phyloP scores from a whole-genome alignment of 169 alveolate genomes.

The Plasmodium sp. region DNA sequence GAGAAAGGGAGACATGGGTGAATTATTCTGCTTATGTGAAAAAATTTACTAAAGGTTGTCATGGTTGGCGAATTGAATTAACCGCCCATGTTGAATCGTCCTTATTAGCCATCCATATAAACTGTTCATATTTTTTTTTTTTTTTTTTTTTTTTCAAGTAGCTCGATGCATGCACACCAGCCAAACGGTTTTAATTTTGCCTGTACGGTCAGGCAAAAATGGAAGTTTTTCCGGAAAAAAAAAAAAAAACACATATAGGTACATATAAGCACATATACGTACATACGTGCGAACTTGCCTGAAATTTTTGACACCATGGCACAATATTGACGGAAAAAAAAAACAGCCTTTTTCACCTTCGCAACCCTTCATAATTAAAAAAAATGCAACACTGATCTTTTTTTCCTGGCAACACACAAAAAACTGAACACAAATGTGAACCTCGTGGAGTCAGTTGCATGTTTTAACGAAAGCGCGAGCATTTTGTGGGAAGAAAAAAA shows the following conservation, averaged over 20 bases:
- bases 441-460: slow-evolving; percentile 30
- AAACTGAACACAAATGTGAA: slow-evolving; percentile 17
- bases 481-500: slow-evolving; percentile 4
- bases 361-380: slow-evolving; percentile 2
- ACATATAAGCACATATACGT: neutral
- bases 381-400: slow-evolving; percentile 58
- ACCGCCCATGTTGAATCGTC: neutral
- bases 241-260: neutral
- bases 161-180: slow-evolving; percentile 64
- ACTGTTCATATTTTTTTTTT: slow-evolving; percentile 7
- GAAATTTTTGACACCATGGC: neutral
- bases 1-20: neutral
- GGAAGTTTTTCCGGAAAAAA: neutral
- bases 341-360: neutral
- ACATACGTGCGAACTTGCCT: neutral
- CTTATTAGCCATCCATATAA: neutral
- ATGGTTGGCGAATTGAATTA: neutral
- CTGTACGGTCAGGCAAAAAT: neutral
- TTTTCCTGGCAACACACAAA: slow-evolving; percentile 17
- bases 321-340: neutral
- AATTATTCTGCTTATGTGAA: neutral
- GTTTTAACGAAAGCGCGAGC: slow-evolving; percentile 24
- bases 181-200: neutral
- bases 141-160: slow-evolving; percentile 21
- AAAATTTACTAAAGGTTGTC: neutral